Conservation (phyloP, 768 basidiomycete species). For the Coprinopsis sp. region DNA sequence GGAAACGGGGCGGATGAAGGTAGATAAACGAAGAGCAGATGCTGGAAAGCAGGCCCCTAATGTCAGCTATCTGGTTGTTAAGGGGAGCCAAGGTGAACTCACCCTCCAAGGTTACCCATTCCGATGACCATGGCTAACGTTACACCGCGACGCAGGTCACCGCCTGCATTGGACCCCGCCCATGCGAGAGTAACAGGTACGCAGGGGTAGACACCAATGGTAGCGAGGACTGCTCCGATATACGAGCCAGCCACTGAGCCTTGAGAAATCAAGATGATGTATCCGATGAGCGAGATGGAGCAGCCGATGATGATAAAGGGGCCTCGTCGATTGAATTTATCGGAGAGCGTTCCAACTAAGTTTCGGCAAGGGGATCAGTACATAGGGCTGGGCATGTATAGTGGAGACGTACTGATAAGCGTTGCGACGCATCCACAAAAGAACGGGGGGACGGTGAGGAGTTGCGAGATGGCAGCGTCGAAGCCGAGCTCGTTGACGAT, state of each 20-base stretch:
- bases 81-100: constrained; percentile 2
- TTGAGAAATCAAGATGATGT: constrained; percentile 42
- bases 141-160: constrained; percentile 48
- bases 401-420: constrained; percentile 21
- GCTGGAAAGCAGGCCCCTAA: too few relatives aligned
- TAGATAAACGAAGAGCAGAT: constrained; percentile 39
- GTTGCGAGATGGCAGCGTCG: constrained; percentile 43
- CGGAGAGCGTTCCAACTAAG: constrained; percentile 37
- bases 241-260: constrained; percentile 34
- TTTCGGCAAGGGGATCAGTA: background rate
- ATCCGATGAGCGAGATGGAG: constrained; percentile 44
- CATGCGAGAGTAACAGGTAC: constrained; percentile 46
- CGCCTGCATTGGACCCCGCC: constrained; percentile 51
- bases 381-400: background rate
- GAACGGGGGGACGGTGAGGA: constrained; percentile 48
- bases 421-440: constrained; percentile 41
- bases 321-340: constrained; percentile 37
- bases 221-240: constrained; percentile 43
- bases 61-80: background rate
- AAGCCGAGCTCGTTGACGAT: constrained; percentile 47
- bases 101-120: constrained; percentile 52
- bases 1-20: constrained; percentile 32
- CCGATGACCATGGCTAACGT: constrained; percentile 50
- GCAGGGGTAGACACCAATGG: constrained; percentile 48
- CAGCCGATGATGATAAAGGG: constrained; percentile 42